A percentile compares a stretch with the other conserved stretches of the same genome.
phyloP scores from a whole-genome alignment of 148 eudicot genomes.

The Limonium bicolor region DNA sequence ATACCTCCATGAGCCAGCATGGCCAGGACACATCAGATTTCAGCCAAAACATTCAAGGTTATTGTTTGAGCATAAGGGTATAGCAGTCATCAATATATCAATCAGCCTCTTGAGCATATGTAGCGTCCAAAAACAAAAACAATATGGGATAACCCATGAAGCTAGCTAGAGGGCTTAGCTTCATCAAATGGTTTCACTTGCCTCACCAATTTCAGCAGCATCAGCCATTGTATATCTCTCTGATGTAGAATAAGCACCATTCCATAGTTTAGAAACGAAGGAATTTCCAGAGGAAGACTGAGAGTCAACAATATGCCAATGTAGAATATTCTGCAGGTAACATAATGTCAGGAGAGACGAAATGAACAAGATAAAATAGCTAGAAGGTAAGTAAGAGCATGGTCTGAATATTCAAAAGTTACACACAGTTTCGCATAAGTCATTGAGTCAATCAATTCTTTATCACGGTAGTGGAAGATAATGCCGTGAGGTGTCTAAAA shows the following conservation, averaged over 20 bases:
- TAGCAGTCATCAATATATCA: no score
- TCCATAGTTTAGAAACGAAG: conserved; percentile 81
- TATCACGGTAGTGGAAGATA: conserved; percentile 63
- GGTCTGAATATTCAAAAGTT: background rate
- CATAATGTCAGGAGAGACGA: background rate
- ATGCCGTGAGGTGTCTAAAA: conserved; percentile 88
- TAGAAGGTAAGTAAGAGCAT: background rate
- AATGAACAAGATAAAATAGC: background rate
- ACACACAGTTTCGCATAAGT: conserved; percentile 65
- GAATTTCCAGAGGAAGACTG: conserved; percentile 86
- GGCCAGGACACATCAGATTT: conserved; percentile 92
- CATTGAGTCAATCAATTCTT: conserved; percentile 90
- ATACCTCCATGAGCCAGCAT: conserved; percentile 94
- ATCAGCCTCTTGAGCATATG: no score
- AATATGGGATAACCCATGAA: no score
- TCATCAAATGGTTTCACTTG: no score
- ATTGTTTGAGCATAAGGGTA: conserved; percentile 72
- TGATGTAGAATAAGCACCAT: conserved; percentile 66
- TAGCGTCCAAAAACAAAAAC: no score
- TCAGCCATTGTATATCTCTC: conserved; percentile 76
- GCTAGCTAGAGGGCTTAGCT: no score
- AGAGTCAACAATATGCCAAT: conserved; percentile 91
- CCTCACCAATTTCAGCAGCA: conserved; percentile 79
- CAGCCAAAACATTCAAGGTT: conserved; percentile 84
- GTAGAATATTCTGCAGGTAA: conserved; percentile 69